These are phyloP conservation scores for Coprinopsis strossmayeri DNA, from an alignment of 768 basidiomycete species.

Conservation along the genomic window DNA sequence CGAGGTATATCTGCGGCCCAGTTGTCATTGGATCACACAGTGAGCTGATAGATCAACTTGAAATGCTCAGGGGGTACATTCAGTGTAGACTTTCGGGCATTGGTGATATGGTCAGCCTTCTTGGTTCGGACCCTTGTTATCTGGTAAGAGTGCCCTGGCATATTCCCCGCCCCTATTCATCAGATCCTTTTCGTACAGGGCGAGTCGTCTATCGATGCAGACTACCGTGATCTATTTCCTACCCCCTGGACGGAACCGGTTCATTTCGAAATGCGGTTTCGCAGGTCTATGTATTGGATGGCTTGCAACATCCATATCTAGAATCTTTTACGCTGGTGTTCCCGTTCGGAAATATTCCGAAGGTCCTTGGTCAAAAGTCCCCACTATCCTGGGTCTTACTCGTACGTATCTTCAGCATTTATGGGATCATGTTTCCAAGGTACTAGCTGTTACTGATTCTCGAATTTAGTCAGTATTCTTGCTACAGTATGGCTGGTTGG, in stretches of 20 bases:
- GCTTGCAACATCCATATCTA: not conserved
- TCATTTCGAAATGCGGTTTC: not conserved
- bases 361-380: not conserved
- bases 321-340: not conserved
- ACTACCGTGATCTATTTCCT: not conserved
- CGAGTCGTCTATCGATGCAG: not conserved
- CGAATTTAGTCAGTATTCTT: not conserved
- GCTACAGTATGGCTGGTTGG: not conserved
- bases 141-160: not conserved
- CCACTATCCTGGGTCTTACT: not conserved
- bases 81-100: too few relatives aligned
- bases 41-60: too few relatives aligned
- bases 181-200: not conserved
- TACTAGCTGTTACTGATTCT: too few relatives aligned
- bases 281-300: not conserved
- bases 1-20: too few relatives aligned
- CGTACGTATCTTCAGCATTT: too few relatives aligned
- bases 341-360: not conserved
- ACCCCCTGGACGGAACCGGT: not conserved
- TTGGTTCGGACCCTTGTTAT: not conserved
- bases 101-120: too few relatives aligned
- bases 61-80: too few relatives aligned
- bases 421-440: too few relatives aligned
- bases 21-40: too few relatives aligned
- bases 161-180: not conserved